phyloP scores from a whole-genome alignment of 306 rosid genomes.

The Carpinus fangiana region DNA sequence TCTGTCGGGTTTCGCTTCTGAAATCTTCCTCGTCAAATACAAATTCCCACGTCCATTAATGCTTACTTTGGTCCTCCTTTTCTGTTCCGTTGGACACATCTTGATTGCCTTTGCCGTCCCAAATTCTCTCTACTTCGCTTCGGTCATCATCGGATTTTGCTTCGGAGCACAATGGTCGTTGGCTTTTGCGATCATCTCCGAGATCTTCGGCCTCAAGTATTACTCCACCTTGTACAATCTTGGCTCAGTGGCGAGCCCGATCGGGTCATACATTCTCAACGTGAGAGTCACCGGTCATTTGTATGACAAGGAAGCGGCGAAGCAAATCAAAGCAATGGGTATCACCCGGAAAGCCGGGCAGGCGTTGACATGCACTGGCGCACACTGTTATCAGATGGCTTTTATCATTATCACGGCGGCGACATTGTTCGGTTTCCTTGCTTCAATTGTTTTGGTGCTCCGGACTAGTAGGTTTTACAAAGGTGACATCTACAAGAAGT shows the following conservation, averaged over 20 bases:
- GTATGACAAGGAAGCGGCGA: constrained; percentile 59
- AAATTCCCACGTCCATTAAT: constrained; percentile 61
- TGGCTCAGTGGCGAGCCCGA: constrained; percentile 55
- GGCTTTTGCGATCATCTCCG: constrained; percentile 66
- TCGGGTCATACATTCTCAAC: constrained; percentile 56
- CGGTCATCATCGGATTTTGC: constrained; percentile 60
- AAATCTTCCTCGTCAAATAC: constrained; percentile 52
- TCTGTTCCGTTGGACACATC: constrained; percentile 63
- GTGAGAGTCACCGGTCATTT: constrained; percentile 58
- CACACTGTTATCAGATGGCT: constrained; percentile 43
- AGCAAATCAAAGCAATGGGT: constrained; percentile 46
- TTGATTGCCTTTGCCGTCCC: constrained; percentile 62
- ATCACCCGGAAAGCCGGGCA: constrained; percentile 33
- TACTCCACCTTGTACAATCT: constrained; percentile 58
- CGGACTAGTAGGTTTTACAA: constrained; percentile 58
- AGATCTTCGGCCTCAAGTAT: constrained; percentile 68
- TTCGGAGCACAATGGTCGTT: constrained; percentile 73
- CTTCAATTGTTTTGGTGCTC: constrained; percentile 51
- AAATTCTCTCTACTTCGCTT: constrained; percentile 54
- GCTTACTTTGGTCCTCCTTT: constrained; percentile 46
- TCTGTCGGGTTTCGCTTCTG: constrained; percentile 51
- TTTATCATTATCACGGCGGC: constrained; percentile 54
- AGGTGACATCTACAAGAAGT: constrained; percentile 59
- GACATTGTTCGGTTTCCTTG: constrained; percentile 44
- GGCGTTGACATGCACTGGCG: constrained; percentile 54